Evolutionary conservation across 1,284 basidiomycete genomes (phyloP).

Genomic region (Ganoderma sinense): DNA sequence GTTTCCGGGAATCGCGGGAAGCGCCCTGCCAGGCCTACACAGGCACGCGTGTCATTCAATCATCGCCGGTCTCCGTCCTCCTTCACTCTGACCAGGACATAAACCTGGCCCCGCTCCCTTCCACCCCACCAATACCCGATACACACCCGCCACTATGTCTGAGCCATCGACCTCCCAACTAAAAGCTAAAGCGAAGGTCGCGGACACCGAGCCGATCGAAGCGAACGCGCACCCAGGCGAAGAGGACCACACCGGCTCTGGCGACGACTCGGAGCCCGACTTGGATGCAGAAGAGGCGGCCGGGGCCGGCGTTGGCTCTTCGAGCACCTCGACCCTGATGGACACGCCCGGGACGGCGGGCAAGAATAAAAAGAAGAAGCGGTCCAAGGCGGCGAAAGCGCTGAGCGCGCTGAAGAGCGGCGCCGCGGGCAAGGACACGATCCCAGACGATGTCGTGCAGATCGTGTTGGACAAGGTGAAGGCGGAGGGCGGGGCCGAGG

Average conservation of each 20-base stretch:
- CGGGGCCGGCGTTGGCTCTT: conserved; percentile 32
- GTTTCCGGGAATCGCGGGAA: conserved; percentile 18
- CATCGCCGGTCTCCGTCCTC: neutral
- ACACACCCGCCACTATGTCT: conserved; percentile 22
- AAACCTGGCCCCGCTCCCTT: neutral
- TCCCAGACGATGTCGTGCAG: conserved; percentile 67
- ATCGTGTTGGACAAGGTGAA: conserved; percentile 67
- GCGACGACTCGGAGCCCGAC: conserved; percentile 44
- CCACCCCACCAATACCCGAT: too few relatives aligned
- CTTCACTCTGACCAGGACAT: neutral
- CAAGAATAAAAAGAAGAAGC: conserved; percentile 83
- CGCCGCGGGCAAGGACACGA: conserved; percentile 50
- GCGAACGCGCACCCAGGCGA: conserved; percentile 35
- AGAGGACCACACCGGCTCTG: conserved; percentile 42
- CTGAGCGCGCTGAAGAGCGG: conserved; percentile 49
- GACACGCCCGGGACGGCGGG: conserved; percentile 45
- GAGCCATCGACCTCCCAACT: conserved; percentile 39
- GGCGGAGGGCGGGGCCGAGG: conserved; percentile 58
- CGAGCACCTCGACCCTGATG: conserved; percentile 33
- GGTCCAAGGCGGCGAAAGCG: conserved; percentile 66
- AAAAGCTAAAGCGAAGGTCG: conserved; percentile 49
- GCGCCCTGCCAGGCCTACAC: conserved; percentile 16
- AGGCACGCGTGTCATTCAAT: conserved; percentile 8
- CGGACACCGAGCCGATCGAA: conserved; percentile 42
- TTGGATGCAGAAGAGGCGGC: conserved; percentile 25